Conservation (phyloP, 2,329 filamentous ascomycete genomes). For the Neoascochyta sp. region DNA sequence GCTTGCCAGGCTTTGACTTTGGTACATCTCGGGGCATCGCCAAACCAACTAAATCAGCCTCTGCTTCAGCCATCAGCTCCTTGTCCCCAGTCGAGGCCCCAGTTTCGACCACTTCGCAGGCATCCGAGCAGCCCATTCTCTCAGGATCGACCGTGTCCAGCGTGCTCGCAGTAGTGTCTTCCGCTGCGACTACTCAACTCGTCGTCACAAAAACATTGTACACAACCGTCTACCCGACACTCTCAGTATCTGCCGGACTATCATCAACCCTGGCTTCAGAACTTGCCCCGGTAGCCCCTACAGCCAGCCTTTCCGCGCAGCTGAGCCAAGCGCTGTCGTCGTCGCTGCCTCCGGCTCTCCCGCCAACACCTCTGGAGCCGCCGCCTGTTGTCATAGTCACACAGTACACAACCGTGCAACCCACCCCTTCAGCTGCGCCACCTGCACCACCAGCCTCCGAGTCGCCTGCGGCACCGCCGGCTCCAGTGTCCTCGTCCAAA, state of each 20-base stretch:
- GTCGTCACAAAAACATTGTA: slow-evolving; percentile 28
- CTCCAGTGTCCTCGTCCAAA: slow-evolving; percentile 1
- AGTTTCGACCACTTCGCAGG: no score
- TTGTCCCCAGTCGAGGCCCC: no score
- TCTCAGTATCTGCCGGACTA: slow-evolving; percentile 4
- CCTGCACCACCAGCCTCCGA: no score
- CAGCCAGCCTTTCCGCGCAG: slow-evolving; percentile 1
- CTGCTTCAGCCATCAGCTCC: slow-evolving; percentile 1
- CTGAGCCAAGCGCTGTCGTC: slow-evolving; percentile 1
- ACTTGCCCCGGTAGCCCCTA: slow-evolving; percentile 3
- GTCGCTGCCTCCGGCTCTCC: no score
- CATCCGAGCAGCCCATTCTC: no score
- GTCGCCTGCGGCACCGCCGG: slow-evolving; percentile 1
- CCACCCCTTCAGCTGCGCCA: slow-evolving; percentile 4
- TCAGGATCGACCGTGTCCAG: no score
- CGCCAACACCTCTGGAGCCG: slow-evolving; percentile 13
- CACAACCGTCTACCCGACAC: slow-evolving; percentile 24
- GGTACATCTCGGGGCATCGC: slow-evolving; percentile 5
- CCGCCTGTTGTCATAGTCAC: slow-evolving; percentile 32
- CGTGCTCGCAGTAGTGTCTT: neutral
- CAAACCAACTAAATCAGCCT: slow-evolving; percentile 1
- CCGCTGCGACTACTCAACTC: slow-evolving; percentile 10
- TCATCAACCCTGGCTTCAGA: slow-evolving; percentile 1
- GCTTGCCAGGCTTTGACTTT: slow-evolving; percentile 20
- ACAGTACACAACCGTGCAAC: slow-evolving; percentile 24